These are phyloP conservation scores for Allantophomopsis lycopodina DNA, from an alignment of 2,329 filamentous ascomycete genomes.

Conservation along the genomic window DNA sequence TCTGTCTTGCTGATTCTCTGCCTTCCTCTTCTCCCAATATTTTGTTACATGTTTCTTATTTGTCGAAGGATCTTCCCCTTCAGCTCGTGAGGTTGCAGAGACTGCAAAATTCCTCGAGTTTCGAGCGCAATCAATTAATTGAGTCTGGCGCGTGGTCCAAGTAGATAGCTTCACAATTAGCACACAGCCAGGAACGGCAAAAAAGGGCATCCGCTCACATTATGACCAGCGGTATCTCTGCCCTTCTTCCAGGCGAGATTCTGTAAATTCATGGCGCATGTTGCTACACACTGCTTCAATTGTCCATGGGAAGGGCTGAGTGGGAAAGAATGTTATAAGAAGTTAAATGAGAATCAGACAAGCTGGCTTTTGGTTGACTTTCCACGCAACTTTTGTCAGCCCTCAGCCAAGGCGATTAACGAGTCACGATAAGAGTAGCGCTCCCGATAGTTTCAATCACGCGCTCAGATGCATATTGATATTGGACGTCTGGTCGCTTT, in stretches of 20 bases:
- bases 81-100: neutral
- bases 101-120: too few relatives aligned
- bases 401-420: neutral
- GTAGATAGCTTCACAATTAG: slow-evolving; percentile 12
- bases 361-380: too few relatives aligned
- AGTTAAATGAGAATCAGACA: too few relatives aligned
- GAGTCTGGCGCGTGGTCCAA: slow-evolving; percentile 8
- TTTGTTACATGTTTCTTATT: slow-evolving; percentile 15
- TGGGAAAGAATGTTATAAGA: too few relatives aligned
- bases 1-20: slow-evolving; percentile 29
- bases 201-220: slow-evolving; percentile 13
- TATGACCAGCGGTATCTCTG: slow-evolving; percentile 17
- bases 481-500: too few relatives aligned
- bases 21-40: slow-evolving; percentile 18
- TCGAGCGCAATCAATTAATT: too few relatives aligned
- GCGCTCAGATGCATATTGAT: too few relatives aligned
- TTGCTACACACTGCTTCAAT: slow-evolving; percentile 7
- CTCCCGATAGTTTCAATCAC: neutral
- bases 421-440: neutral
- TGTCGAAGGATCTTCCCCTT: slow-evolving; percentile 9
- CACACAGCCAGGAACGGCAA: slow-evolving; percentile 3
- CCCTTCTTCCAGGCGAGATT: slow-evolving; percentile 17
- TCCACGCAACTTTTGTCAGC: too few relatives aligned
- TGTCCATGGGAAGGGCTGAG: too few relatives aligned
- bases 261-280: slow-evolving; percentile 18